Percentiles rank a stretch among this genome's conserved stretches.
These are phyloP conservation scores for Bolboschoenoplectus hybrid DNA, from an alignment of 202 grass and related monocot genomes.

Conservation along the genomic window DNA sequence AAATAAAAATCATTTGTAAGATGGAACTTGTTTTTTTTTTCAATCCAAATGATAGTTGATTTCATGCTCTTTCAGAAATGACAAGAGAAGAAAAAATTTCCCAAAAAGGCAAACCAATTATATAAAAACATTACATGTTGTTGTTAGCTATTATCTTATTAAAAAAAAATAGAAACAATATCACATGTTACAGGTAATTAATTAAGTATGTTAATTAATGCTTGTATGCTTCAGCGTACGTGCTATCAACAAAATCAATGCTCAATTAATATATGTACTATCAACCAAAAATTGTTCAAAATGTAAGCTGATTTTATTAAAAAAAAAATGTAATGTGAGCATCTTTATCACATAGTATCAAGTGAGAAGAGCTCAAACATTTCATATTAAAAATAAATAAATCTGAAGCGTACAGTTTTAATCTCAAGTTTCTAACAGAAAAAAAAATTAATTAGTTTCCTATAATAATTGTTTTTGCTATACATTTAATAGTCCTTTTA, in stretches of 20 bases:
- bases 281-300: not conserved
- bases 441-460: not conserved
- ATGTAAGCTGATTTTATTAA: not conserved
- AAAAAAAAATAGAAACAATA: not conserved
- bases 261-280: not conserved
- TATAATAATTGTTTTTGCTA: not conserved
- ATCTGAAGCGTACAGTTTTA: not conserved
- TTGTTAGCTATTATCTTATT: too few relatives aligned
- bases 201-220: not conserved
- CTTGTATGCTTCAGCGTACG: not conserved
- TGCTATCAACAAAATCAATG: conserved; percentile 9
- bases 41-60: too few relatives aligned
- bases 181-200: not conserved
- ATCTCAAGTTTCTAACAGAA: not conserved
- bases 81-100: too few relatives aligned
- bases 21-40: too few relatives aligned
- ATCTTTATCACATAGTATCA: not conserved
- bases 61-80: too few relatives aligned
- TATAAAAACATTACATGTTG: not conserved
- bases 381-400: not conserved
- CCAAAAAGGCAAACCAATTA: not conserved
- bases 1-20: too few relatives aligned
- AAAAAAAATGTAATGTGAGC: not conserved
- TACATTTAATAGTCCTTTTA: not conserved
- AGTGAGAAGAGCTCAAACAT: not conserved